Conservation (phyloP, 1,284 basidiomycete genomes). For the Psilocybe mexicana region DNA sequence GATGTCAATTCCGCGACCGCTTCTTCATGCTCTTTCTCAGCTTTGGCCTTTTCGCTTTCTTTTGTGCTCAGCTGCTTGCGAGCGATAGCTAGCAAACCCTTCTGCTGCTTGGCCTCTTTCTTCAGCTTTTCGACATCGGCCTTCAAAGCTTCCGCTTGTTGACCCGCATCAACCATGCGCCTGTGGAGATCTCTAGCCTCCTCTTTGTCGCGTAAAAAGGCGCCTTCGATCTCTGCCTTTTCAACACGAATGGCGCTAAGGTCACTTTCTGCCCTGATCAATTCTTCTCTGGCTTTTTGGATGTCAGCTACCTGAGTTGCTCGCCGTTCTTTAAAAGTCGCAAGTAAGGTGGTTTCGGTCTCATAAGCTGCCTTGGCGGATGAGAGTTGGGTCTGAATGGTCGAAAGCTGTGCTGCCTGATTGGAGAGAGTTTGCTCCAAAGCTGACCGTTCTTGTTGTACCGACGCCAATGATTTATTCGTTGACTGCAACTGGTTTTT, state of each 20-base stretch:
- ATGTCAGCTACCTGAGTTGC: conserved; percentile 76
- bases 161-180: conserved; percentile 79
- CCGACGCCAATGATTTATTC: conserved; percentile 61
- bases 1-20: conserved; percentile 54
- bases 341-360: conserved; percentile 77
- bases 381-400: conserved; percentile 74
- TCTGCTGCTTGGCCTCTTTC: conserved; percentile 96
- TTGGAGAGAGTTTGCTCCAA: conserved; percentile 60
- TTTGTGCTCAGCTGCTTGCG: conserved; percentile 91
- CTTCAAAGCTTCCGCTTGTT: conserved; percentile 75
- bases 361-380: conserved; percentile 83
- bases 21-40: conserved; percentile 73
- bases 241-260: conserved; percentile 88
- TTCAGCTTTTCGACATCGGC: conserved; percentile 83
- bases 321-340: conserved; percentile 73
- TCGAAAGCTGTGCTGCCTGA: conserved; percentile 70
- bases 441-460: conserved; percentile 57
- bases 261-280: conserved; percentile 92
- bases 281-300: conserved; percentile 73
- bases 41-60: conserved; percentile 75
- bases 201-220: conserved; percentile 91
- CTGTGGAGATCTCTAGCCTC: conserved; percentile 87
- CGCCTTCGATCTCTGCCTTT: conserved; percentile 90
- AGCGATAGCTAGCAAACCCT: conserved; percentile 91
- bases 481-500: conserved; percentile 87